Conservation (phyloP, 192 early-diverging fungal species). For the Piromyces sp. region DNA sequence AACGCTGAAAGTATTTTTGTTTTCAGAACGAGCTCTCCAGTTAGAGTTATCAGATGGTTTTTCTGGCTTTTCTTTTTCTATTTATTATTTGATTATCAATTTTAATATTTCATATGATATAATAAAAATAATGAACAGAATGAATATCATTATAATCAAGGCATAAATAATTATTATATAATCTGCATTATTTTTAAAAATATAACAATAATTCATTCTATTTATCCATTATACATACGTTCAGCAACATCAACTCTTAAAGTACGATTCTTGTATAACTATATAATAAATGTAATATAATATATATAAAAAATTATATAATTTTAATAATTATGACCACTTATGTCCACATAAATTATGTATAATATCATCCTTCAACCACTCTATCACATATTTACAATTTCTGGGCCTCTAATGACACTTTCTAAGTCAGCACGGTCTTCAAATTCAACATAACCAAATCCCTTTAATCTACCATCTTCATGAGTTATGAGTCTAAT, state of each 20-base stretch:
- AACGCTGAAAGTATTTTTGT: background rate
- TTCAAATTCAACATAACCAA: slow-evolving; percentile 90
- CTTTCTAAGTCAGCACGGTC: slow-evolving; percentile 28
- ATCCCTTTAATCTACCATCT: slow-evolving; percentile 69
- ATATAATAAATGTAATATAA: background rate
- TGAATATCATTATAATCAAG: too few species aligned
- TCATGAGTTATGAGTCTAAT: slow-evolving; percentile 69
- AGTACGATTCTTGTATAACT: slow-evolving; percentile 44
- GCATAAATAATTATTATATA: too few species aligned
- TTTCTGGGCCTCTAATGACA: background rate
- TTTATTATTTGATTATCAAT: background rate
- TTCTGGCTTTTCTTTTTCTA: background rate
- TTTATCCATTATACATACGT: slow-evolving; percentile 10
- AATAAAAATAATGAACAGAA: too few species aligned
- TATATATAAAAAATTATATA: too few species aligned
- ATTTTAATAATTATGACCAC: too few species aligned
- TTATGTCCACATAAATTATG: too few species aligned
- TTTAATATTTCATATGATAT: too few species aligned
- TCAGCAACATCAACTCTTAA: slow-evolving; percentile 82
- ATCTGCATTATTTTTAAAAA: too few species aligned
- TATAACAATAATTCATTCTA: too few species aligned
- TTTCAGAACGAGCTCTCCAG: background rate
- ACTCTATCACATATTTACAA: too few species aligned
- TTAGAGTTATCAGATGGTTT: background rate
- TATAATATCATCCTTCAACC: too few species aligned